Percentiles rank a stretch among this genome's conserved stretches.
Conservation (phyloP, 345 rosid genomes). For the rapeseed (Brassica napus) region DNA sequence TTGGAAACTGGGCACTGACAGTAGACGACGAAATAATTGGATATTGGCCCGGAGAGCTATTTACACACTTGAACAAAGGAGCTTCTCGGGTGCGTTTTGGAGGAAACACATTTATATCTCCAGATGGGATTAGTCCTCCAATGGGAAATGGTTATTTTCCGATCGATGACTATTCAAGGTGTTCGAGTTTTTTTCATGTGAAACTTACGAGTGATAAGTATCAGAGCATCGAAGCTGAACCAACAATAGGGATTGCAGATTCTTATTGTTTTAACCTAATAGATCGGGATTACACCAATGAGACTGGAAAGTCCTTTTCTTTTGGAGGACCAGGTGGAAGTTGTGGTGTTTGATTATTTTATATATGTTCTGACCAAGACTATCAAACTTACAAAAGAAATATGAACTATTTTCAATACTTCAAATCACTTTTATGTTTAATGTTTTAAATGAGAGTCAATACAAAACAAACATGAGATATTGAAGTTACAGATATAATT, state of each 20-base stretch:
- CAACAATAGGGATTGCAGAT: background rate
- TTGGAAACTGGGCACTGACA: constrained; percentile 9
- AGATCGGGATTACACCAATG: background rate
- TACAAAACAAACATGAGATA: background rate
- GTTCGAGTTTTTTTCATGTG: background rate
- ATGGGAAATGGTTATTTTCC: constrained; percentile 31
- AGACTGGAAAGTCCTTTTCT: background rate
- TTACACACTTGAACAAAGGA: constrained; percentile 18
- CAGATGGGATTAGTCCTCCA: constrained; percentile 26
- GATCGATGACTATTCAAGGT: background rate
- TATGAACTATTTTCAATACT: background rate
- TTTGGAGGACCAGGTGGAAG: constrained; percentile 29
- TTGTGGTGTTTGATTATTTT: constrained; percentile 14
- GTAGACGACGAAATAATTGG: background rate
- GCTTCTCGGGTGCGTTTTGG: constrained; percentile 21
- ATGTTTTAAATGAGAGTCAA: background rate
- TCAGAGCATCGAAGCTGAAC: background rate
- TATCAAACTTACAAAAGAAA: background rate
- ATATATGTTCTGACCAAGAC: background rate
- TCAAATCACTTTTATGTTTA: background rate
- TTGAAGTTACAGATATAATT: background rate
- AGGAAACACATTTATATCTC: constrained; percentile 19
- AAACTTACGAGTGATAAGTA: background rate
- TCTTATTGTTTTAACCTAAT: background rate
- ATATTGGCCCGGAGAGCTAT: constrained; percentile 27